phyloP scores from a whole-genome alignment of 2,329 filamentous ascomycete genomes.

The Penicillium oxalicum region DNA sequence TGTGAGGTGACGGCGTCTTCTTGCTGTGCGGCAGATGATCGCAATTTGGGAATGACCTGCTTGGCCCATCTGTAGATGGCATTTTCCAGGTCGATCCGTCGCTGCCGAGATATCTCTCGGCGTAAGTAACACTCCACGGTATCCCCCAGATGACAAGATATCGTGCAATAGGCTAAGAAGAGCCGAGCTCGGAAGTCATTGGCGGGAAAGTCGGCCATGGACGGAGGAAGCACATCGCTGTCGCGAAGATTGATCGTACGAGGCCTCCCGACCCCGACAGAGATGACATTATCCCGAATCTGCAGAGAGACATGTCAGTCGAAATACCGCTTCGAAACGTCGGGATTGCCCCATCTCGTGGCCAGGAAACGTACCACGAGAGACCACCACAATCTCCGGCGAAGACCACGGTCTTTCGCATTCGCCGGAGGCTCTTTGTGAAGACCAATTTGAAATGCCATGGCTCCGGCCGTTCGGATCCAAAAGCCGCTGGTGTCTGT shows the following conservation, averaged over 20 bases:
- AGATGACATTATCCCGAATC: slow-evolving; percentile 38
- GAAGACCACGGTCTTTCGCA: slow-evolving; percentile 30
- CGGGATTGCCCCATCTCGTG: background rate
- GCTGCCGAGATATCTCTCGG: slow-evolving; percentile 27
- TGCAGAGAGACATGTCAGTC: slow-evolving; percentile 9
- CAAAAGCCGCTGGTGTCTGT: slow-evolving; percentile 41
- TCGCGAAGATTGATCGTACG: slow-evolving; percentile 37
- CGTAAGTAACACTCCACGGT: slow-evolving; percentile 37
- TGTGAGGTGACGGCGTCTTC: slow-evolving; percentile 15
- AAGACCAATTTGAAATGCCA: slow-evolving; percentile 41
- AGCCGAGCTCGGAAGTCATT: slow-evolving; percentile 26
- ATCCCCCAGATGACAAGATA: slow-evolving; percentile 38
- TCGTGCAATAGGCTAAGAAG: slow-evolving; percentile 36
- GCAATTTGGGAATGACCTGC: slow-evolving; percentile 23
- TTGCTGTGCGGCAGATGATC: slow-evolving; percentile 10
- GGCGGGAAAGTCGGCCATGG: slow-evolving; percentile 30
- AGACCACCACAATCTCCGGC: slow-evolving; percentile 43
- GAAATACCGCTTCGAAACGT: background rate
- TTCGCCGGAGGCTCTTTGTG: slow-evolving; percentile 36
- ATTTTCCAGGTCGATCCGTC: slow-evolving; percentile 31
- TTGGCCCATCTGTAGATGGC: slow-evolving; percentile 39
- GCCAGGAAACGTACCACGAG: slow-evolving; percentile 29
- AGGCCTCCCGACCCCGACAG: slow-evolving; percentile 37
- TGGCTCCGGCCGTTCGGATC: slow-evolving; percentile 37
- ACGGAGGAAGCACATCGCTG: slow-evolving; percentile 36